These are phyloP conservation scores for Syncephalis fuscata DNA, from an alignment of 371 early-diverging fungal species.

Conservation along the genomic window DNA sequence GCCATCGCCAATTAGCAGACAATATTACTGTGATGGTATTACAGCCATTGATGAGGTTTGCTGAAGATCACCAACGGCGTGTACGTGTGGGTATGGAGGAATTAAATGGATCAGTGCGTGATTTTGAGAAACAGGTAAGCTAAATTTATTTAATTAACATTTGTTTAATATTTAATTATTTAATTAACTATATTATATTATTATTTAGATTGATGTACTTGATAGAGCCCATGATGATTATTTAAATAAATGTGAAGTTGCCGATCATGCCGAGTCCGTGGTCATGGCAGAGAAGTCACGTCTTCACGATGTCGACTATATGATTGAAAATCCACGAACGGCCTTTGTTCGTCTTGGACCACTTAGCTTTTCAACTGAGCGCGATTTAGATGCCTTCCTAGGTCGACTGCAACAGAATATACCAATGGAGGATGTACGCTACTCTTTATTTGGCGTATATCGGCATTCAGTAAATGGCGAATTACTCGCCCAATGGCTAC, in stretches of 20 bases:
- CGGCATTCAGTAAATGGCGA: constrained; percentile 47
- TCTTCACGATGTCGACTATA: constrained; percentile 1
- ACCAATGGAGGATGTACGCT: constrained; percentile 37
- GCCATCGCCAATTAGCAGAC: constrained; percentile 31
- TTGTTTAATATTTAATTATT: no score
- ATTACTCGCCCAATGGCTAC: constrained; percentile 49
- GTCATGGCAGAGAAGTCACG: constrained; percentile 1
- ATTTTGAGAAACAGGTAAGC: constrained; percentile 19
- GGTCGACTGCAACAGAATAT: constrained; percentile 36
- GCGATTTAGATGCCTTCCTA: constrained; percentile 16
- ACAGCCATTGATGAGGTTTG: constrained; percentile 35
- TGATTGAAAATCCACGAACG: constrained; percentile 5
- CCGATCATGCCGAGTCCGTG: constrained; percentile 11
- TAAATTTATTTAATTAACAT: not conserved
- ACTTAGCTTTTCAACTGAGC: constrained; percentile 16
- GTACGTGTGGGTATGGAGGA: constrained; percentile 37
- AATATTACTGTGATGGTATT: constrained; percentile 36
- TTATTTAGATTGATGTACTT: constrained; percentile 21
- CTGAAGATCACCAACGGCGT: constrained; percentile 30
- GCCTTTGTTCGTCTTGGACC: constrained; percentile 10
- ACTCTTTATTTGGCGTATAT: constrained; percentile 53
- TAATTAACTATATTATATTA: no score
- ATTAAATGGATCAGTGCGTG: constrained; percentile 31
- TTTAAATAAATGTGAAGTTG: constrained; percentile 25
- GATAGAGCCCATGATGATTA: constrained; percentile 24